Conservation (phyloP, 768 basidiomycete genomes). For the Ephemerocybe angulata region DNA sequence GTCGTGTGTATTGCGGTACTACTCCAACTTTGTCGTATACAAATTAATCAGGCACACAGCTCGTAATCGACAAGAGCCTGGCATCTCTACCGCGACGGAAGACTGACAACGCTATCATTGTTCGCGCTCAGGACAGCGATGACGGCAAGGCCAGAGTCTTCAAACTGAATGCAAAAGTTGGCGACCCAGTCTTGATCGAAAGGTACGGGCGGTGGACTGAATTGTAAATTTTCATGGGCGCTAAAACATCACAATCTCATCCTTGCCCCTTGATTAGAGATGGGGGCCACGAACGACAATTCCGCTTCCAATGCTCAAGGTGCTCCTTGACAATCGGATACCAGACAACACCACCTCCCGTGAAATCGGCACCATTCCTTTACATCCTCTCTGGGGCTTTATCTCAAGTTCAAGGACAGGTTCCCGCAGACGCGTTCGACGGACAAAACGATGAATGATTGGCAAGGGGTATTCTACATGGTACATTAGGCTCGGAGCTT, state of each 20-base stretch:
- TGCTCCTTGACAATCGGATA: slow-evolving; percentile 71
- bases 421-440: slow-evolving; percentile 81
- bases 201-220: slow-evolving; percentile 44
- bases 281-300: slow-evolving; percentile 74
- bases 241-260: too few relatives aligned
- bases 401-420: slow-evolving; percentile 84
- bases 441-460: slow-evolving; percentile 38
- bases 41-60: slow-evolving; percentile 37
- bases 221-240: slow-evolving; percentile 2
- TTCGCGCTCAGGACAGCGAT: slow-evolving; percentile 67
- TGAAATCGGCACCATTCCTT: slow-evolving; percentile 71
- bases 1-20: slow-evolving; percentile 49
- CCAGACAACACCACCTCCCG: slow-evolving; percentile 72
- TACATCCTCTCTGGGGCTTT: slow-evolving; percentile 81
- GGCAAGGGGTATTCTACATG: neutral
- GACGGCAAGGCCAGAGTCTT: slow-evolving; percentile 64
- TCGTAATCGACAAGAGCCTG: slow-evolving; percentile 77
- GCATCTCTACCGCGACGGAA: slow-evolving; percentile 64
- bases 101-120: slow-evolving; percentile 77
- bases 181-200: slow-evolving; percentile 72
- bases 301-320: slow-evolving; percentile 64
- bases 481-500: neutral
- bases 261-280: slow-evolving; percentile 43
- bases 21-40: neutral
- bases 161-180: slow-evolving; percentile 76